Evolutionary conservation across 1,284 basidiomycete genomes (phyloP).

Genomic region (Rhodotorula sp.): DNA sequence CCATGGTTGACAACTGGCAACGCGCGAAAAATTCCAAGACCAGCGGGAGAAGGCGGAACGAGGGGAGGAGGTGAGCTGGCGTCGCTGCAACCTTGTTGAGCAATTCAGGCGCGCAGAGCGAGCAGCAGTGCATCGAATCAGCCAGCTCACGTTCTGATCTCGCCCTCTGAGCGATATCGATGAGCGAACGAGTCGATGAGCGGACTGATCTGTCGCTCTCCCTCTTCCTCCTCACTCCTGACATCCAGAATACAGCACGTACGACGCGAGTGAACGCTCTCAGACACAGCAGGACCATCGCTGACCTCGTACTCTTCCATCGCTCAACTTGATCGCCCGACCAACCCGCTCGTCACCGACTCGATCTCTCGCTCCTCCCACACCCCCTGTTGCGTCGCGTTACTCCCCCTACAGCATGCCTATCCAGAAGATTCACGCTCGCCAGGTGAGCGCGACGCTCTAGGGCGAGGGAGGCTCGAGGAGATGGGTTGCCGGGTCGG

Average conservation of each 20-base stretch:
- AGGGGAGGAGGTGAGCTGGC: too few relatives aligned
- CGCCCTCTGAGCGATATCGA: too few relatives aligned
- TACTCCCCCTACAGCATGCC: constrained; percentile 9
- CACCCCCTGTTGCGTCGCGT: background rate
- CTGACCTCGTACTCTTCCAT: background rate
- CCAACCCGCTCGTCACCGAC: background rate
- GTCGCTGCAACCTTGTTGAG: too few relatives aligned
- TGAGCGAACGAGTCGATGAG: background rate
- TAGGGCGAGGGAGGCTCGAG: background rate
- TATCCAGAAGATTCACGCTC: constrained; percentile 37
- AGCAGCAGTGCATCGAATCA: too few relatives aligned
- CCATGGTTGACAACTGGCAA: too few relatives aligned
- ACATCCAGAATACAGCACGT: background rate
- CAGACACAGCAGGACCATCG: background rate
- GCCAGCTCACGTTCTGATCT: too few relatives aligned
- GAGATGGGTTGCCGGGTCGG: background rate
- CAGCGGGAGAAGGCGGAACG: too few relatives aligned
- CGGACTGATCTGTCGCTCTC: background rate
- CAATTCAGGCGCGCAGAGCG: too few relatives aligned
- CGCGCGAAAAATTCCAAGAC: too few relatives aligned
- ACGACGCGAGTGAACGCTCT: background rate
- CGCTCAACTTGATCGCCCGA: background rate
- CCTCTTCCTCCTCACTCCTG: background rate
- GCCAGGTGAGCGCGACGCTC: constrained; percentile 19
- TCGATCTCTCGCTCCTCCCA: background rate